Evolutionary conservation across 139 green algal genomes (phyloP).

Genomic region (Tetradesmus obliquus): DNA sequence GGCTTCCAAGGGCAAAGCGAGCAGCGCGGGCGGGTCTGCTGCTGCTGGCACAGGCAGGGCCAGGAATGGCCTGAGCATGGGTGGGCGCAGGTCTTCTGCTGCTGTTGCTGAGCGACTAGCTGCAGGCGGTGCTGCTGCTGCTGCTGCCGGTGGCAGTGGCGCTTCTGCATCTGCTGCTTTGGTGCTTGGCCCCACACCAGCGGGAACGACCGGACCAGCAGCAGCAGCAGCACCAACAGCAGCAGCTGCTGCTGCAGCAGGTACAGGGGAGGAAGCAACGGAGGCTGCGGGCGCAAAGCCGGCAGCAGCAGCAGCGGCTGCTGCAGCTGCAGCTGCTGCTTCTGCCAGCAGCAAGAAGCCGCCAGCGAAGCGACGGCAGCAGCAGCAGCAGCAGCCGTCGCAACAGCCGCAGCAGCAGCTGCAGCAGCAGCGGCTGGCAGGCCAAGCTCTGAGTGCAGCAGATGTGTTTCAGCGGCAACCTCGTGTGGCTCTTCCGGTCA

Average conservation of each 20-base stretch:
- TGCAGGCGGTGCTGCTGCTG: neutral
- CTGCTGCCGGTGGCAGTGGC: neutral
- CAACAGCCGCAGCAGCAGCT: neutral
- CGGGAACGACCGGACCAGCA: neutral
- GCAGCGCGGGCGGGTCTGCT: neutral
- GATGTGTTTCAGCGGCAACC: neutral
- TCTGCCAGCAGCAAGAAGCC: neutral
- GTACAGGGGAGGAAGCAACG: neutral
- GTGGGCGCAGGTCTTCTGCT: neutral
- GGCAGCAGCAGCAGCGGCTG: slow-evolving; percentile 9
- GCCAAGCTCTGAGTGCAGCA: neutral
- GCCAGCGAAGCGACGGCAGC: neutral
- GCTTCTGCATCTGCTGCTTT: neutral
- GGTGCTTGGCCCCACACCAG: neutral
- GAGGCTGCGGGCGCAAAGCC: too few species aligned
- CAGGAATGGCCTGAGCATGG: neutral
- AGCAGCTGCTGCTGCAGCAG: neutral
- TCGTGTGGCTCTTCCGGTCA: neutral
- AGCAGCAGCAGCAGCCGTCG: neutral
- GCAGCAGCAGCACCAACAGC: neutral
- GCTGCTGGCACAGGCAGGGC: neutral
- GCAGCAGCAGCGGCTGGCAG: neutral
- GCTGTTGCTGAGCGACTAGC: neutral
- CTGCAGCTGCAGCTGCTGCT: neutral
- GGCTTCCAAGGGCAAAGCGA: neutral